Evolutionary conservation across 768 basidiomycete species (phyloP).

Genomic region (Leccinellum albellum): DNA sequence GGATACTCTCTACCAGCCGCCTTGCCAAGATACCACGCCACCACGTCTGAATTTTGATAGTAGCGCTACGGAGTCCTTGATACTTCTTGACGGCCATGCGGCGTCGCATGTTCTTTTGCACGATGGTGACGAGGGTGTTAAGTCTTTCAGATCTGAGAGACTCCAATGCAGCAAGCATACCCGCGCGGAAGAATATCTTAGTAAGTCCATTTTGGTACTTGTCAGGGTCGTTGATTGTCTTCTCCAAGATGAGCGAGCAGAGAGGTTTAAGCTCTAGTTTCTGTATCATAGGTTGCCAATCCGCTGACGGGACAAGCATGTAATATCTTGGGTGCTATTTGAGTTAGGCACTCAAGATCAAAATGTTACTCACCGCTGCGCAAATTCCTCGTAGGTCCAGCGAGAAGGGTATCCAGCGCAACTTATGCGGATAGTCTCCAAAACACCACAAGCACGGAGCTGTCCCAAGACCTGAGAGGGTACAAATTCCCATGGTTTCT

Average conservation of each 20-base stretch:
- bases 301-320: constrained; percentile 85
- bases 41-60: constrained; percentile 89
- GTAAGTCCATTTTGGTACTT: constrained; percentile 97
- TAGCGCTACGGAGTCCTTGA: constrained; percentile 59
- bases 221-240: constrained; percentile 87
- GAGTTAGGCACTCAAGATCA: constrained; percentile 13
- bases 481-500: constrained; percentile 94
- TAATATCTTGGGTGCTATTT: constrained; percentile 67
- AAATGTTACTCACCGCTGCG: constrained; percentile 69
- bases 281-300: constrained; percentile 86
- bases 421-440: constrained; percentile 97
- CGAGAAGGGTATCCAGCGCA: constrained; percentile 98
- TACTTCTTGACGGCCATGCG: constrained; percentile 82
- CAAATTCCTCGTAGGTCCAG: constrained; percentile 99
- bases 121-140: constrained; percentile 87
- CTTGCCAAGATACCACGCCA: constrained; percentile 87
- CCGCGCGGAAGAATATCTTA: constrained; percentile 99
- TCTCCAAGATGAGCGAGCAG: constrained; percentile 79
- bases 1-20: constrained; percentile 63
- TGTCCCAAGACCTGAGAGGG: constrained; percentile 95
- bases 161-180: constrained; percentile 96
- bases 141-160: constrained; percentile 83
- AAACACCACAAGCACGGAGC: constrained; percentile 94
- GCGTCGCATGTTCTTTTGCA: constrained; percentile 96
- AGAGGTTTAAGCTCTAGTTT: constrained; percentile 74